Evolutionary conservation across 73 alveolate genomes (phyloP).

Genomic region (Blepharisma stoltei): DNA sequence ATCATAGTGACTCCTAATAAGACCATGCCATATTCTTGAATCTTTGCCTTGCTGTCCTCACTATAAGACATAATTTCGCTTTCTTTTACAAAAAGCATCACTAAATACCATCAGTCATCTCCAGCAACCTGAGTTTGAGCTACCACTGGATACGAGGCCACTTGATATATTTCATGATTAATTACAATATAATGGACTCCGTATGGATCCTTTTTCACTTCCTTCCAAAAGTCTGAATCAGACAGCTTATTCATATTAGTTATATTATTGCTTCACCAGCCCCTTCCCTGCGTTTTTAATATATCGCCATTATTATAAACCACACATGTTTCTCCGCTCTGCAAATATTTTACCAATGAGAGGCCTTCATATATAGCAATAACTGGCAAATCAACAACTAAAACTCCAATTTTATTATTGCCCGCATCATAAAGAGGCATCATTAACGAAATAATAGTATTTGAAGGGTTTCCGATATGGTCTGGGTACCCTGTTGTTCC

Average conservation of each 20-base stretch:
- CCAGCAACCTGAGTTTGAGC: not conserved
- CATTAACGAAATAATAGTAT: not conserved
- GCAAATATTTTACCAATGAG: not conserved
- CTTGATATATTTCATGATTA: constrained; percentile 2
- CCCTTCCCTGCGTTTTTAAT: not conserved
- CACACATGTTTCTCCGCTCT: not conserved
- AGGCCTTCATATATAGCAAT: not conserved
- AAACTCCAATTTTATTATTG: too few relatives aligned
- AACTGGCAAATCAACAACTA: not conserved
- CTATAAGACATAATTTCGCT: constrained; percentile 12
- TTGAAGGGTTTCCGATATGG: not conserved
- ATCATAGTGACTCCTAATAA: not conserved
- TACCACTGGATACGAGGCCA: not conserved
- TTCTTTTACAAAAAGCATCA: not conserved
- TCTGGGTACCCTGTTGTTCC: not conserved
- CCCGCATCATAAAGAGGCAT: too few relatives aligned
- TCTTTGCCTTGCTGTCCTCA: not conserved
- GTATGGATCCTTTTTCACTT: not conserved
- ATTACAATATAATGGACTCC: not conserved
- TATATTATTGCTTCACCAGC: not conserved
- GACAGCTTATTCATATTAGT: not conserved
- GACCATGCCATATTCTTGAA: not conserved
- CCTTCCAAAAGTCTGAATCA: not conserved
- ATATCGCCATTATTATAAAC: not conserved
- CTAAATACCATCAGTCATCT: not conserved